phyloP scores from a whole-genome alignment of 2,329 filamentous ascomycete genomes.

The Alternaria sp. region DNA sequence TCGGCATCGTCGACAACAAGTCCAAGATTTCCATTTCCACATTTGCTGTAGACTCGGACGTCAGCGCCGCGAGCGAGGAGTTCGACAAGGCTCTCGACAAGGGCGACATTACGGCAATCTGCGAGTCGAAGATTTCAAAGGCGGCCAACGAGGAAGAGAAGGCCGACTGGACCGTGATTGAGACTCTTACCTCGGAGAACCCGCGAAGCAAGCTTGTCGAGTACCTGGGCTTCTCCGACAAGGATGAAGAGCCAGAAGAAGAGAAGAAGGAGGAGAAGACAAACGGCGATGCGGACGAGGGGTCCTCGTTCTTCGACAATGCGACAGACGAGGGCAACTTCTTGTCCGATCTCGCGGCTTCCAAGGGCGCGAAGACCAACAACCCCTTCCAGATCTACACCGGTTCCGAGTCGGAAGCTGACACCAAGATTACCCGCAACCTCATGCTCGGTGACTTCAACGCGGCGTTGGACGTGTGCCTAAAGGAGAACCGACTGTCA shows the following conservation, averaged over 20 bases:
- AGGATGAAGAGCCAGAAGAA: constrained; percentile 47
- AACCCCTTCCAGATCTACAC: constrained; percentile 91
- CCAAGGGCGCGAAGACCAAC: constrained; percentile 90
- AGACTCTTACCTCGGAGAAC: constrained; percentile 83
- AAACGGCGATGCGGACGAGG: constrained; percentile 52
- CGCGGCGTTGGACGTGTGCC: constrained; percentile 84
- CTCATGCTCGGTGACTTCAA: constrained; percentile 91
- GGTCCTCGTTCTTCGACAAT: constrained; percentile 81
- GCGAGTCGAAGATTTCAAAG: constrained; percentile 75
- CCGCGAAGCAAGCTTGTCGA: constrained; percentile 86
- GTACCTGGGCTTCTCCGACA: constrained; percentile 82
- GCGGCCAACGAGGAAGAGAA: constrained; percentile 89
- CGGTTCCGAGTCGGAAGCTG: constrained; percentile 80
- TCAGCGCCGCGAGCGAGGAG: constrained; percentile 81
- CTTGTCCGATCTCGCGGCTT: constrained; percentile 80
- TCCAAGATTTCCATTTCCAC: constrained; percentile 84
- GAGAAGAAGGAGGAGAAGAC: constrained; percentile 50
- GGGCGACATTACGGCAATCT: constrained; percentile 79
- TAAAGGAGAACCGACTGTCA: constrained; percentile 87
- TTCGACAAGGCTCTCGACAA: constrained; percentile 83
- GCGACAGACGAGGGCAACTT: constrained; percentile 77
- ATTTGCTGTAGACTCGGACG: constrained; percentile 86
- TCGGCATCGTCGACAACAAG: constrained; percentile 70
- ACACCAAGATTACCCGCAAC: constrained; percentile 85
- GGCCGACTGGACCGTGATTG: constrained; percentile 93